Conservation (phyloP, 805 yeast genomes). For the Sungouiella blattae region DNA sequence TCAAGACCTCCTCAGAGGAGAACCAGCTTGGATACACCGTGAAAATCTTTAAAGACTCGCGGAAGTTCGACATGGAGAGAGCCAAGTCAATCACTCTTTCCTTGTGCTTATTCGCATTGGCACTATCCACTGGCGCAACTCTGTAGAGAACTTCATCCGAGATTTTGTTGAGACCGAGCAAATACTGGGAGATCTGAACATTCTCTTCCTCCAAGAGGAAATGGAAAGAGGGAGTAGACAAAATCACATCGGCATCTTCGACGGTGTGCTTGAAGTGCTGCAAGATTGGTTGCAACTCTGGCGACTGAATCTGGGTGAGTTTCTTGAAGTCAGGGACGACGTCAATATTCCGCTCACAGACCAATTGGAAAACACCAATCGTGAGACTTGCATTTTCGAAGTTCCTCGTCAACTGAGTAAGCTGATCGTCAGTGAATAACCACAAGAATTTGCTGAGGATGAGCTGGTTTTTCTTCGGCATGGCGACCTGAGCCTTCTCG, state of each 20-base stretch:
- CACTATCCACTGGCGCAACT: conserved; percentile 9
- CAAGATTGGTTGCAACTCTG: conserved; percentile 7
- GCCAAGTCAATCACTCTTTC: conserved; percentile 13
- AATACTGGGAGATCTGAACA: conserved; percentile 2
- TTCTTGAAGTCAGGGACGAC: conserved; percentile 8
- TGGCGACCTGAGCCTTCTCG: conserved; percentile 2
- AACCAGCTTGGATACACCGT: conserved; percentile 8
- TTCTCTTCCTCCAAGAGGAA: conserved; percentile 8
- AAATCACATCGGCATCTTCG: conserved; percentile 6
- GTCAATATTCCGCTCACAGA: conserved; percentile 3
- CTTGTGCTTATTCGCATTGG: conserved; percentile 8
- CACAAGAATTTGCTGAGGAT: conserved; percentile 21
- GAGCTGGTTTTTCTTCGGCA: conserved; percentile 13
- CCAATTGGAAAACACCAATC: conserved; percentile 4
- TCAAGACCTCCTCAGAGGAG: conserved; percentile 11
- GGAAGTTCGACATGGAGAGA: conserved; percentile 15
- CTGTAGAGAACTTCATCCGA: conserved; percentile 13
- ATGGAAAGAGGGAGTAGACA: conserved; percentile 5
- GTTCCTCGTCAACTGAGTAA: conserved; percentile 9
- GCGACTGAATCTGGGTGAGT: conserved; percentile 6
- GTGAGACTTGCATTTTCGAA: conserved; percentile 2
- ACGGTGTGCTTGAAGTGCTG: conserved; percentile 2
- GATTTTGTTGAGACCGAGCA: conserved; percentile 3
- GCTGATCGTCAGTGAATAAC: conserved; percentile 22
- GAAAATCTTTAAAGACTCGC: conserved; percentile 17